Conservation (phyloP, 805 yeast genomes). For the Wickerhamiella domercqiae region DNA sequence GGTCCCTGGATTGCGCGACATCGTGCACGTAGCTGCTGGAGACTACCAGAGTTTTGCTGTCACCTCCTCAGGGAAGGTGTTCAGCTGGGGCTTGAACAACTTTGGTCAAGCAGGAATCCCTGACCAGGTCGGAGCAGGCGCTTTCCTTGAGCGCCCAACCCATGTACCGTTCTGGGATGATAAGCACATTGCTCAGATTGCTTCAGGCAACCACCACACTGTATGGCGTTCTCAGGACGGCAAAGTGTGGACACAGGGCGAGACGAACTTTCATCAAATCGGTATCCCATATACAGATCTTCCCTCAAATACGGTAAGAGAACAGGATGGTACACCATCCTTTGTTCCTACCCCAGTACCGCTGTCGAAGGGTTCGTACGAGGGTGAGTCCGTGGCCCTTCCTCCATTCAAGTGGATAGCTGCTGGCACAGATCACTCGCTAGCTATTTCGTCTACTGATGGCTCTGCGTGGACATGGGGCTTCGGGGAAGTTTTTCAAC, state of each 20-base stretch:
- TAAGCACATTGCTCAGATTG: slow-evolving; percentile 39
- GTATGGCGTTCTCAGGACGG: slow-evolving; percentile 61
- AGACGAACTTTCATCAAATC: slow-evolving; percentile 84
- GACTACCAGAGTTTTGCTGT: slow-evolving; percentile 94
- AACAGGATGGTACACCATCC: slow-evolving; percentile 55
- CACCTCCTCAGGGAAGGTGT: slow-evolving; percentile 51
- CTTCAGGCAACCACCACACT: slow-evolving; percentile 93
- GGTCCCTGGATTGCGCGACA: slow-evolving; percentile 66
- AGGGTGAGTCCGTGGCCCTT: slow-evolving; percentile 23
- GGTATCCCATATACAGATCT: slow-evolving; percentile 57
- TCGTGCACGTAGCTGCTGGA: slow-evolving; percentile 76
- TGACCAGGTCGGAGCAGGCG: slow-evolving; percentile 40
- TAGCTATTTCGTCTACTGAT: slow-evolving; percentile 59
- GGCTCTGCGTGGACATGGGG: slow-evolving; percentile 95
- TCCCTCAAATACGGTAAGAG: slow-evolving; percentile 58
- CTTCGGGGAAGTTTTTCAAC: slow-evolving; percentile 90
- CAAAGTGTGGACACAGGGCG: slow-evolving; percentile 70
- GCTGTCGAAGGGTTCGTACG: slow-evolving; percentile 28
- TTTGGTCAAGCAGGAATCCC: slow-evolving; percentile 89
- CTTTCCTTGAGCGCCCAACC: slow-evolving; percentile 64
- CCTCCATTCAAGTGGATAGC: slow-evolving; percentile 49
- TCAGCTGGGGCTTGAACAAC: slow-evolving; percentile 92
- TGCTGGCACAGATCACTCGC: slow-evolving; percentile 83
- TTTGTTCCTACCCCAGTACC: slow-evolving; percentile 76
- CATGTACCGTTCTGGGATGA: slow-evolving; percentile 48